phyloP scores from a whole-genome alignment of 202 grass and related monocot species.

The Schoenoplectus tabernaemontani region DNA sequence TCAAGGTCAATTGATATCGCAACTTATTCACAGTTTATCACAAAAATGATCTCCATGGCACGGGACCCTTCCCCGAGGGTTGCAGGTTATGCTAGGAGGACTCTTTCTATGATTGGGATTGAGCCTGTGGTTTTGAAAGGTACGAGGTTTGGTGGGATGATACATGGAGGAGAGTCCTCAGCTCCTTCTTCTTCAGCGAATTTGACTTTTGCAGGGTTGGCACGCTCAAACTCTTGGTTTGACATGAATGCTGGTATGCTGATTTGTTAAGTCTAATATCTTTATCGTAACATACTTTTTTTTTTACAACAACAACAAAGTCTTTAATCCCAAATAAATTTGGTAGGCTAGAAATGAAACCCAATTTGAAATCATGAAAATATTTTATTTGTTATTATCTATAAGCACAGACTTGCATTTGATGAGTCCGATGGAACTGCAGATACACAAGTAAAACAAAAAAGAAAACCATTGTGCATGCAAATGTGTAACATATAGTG shows the following conservation, averaged over 20 bases:
- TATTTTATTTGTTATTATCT: too few species aligned
- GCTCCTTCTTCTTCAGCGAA: conserved; percentile 34
- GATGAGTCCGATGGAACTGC: background rate
- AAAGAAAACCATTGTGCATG: background rate
- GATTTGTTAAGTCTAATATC: conserved; percentile 15
- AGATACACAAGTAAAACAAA: background rate
- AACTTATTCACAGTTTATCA: conserved; percentile 76
- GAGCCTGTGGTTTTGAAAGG: conserved; percentile 78
- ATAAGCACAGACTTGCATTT: background rate
- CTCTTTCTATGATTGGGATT: conserved; percentile 77
- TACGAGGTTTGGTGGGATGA: conserved; percentile 59
- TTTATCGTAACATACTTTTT: background rate
- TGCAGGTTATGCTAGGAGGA: conserved; percentile 54
- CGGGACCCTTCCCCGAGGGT: conserved; percentile 89
- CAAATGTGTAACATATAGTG: background rate
- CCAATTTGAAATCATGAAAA: too few species aligned
- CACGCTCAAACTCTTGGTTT: conserved; percentile 95
- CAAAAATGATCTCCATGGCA: conserved; percentile 65
- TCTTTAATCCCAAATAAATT: too few species aligned
- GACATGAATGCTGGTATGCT: conserved; percentile 86
- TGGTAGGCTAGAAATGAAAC: too few species aligned
- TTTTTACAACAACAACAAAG: too few species aligned
- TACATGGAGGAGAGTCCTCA: conserved; percentile 57
- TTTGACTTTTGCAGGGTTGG: conserved; percentile 49
- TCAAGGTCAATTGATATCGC: conserved; percentile 44